Evolutionary conservation across 75 land plant species (phyloP).

Genomic region (Picea sitchensis): DNA sequence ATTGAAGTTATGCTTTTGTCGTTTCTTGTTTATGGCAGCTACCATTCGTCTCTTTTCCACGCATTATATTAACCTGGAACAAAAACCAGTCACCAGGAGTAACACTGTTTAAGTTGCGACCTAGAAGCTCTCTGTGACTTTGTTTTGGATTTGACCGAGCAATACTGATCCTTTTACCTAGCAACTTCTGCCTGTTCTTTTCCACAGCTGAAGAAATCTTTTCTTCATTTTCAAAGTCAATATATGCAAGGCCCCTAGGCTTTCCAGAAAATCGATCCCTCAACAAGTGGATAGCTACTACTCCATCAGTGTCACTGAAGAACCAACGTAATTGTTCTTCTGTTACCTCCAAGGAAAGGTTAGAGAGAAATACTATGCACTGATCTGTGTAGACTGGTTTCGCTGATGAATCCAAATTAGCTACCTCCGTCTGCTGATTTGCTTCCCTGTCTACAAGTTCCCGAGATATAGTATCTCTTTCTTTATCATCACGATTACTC

Average conservation of each 20-base stretch:
- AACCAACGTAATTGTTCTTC: slow-evolving; percentile 59
- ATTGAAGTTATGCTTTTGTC: no score
- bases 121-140: slow-evolving; percentile 13
- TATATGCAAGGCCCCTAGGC: slow-evolving; percentile 76
- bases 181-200: slow-evolving; percentile 57
- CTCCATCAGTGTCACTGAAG: slow-evolving; percentile 71
- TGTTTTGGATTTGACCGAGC: slow-evolving; percentile 74
- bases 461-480: slow-evolving; percentile 3
- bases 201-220: slow-evolving; percentile 68
- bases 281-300: slow-evolving; percentile 65
- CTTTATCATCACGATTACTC: background rate
- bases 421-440: slow-evolving; percentile 4
- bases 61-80: no score
- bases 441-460: background rate
- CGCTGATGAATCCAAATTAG: slow-evolving; percentile 9
- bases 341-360: slow-evolving; percentile 65
- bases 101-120: no score
- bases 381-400: slow-evolving; percentile 23
- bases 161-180: slow-evolving; percentile 68
- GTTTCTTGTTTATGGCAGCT: no score
- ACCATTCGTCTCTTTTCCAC: no score
- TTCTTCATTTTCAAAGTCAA: slow-evolving; percentile 84
- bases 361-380: slow-evolving; percentile 49
- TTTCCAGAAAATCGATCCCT: slow-evolving; percentile 59
- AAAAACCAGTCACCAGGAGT: no score